Percentiles rank a stretch among this genome's conserved stretches.
Evolutionary conservation across 306 rosid genomes (phyloP).

Genomic region (Trifolium pratense): DNA sequence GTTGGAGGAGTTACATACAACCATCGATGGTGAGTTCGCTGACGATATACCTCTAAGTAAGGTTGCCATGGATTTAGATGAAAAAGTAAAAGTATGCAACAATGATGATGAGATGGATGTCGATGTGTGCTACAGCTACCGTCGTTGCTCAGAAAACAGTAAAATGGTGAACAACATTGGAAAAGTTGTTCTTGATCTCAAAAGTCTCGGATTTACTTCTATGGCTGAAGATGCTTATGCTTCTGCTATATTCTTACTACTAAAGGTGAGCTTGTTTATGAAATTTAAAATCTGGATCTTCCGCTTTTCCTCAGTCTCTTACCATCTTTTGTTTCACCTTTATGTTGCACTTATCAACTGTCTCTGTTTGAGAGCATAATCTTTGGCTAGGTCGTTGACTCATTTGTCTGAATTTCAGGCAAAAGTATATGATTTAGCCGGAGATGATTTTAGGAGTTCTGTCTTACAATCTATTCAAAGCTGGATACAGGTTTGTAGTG

Average conservation of each 20-base stretch:
- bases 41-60: constrained; percentile 54
- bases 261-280: constrained; percentile 60
- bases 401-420: constrained; percentile 59
- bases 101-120: background rate
- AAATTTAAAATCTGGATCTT: constrained; percentile 31
- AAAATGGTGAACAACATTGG: constrained; percentile 51
- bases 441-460: constrained; percentile 83
- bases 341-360: constrained; percentile 3
- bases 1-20: constrained; percentile 37
- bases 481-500: constrained; percentile 83
- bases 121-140: background rate
- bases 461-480: constrained; percentile 81
- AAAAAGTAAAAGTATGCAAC: constrained; percentile 52
- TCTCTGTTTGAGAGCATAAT: constrained; percentile 1
- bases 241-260: constrained; percentile 86
- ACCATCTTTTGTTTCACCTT: background rate
- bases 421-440: constrained; percentile 81
- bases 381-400: constrained; percentile 19
- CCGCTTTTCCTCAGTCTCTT: constrained; percentile 20
- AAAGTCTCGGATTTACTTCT: constrained; percentile 88
- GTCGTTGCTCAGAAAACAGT: background rate
- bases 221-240: constrained; percentile 98
- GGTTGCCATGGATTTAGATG: constrained; percentile 73
- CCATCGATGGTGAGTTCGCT: constrained; percentile 65
- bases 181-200: constrained; percentile 81